phyloP scores from a whole-genome alignment of 768 basidiomycete species.

The Calocybe indica region DNA sequence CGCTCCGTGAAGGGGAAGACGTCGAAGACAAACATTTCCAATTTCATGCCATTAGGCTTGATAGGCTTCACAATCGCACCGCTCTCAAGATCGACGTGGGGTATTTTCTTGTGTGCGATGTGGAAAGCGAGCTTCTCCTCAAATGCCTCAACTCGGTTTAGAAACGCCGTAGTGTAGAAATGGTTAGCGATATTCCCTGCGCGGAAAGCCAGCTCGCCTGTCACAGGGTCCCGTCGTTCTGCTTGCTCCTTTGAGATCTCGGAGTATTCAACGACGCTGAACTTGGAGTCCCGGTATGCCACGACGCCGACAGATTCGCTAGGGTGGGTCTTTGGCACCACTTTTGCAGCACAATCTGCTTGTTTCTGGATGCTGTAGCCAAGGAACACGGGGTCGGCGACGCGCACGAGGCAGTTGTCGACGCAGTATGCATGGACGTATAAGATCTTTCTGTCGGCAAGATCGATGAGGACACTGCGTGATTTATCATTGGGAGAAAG shows the following conservation, averaged over 20 bases:
- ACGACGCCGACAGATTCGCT: slow-evolving; percentile 95
- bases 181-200: slow-evolving; percentile 98
- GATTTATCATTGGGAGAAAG: slow-evolving; percentile 52
- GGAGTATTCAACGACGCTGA: slow-evolving; percentile 94
- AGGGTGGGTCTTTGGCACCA: slow-evolving; percentile 84
- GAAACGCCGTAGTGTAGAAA: slow-evolving; percentile 88
- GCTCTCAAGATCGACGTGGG: slow-evolving; percentile 64
- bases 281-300: slow-evolving; percentile 76
- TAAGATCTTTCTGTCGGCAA: slow-evolving; percentile 65
- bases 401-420: slow-evolving; percentile 97
- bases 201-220: slow-evolving; percentile 81
- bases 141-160: slow-evolving; percentile 72
- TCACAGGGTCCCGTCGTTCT: slow-evolving; percentile 59
- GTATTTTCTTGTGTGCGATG: slow-evolving; percentile 97
- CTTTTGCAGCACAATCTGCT: slow-evolving; percentile 92
- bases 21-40: slow-evolving; percentile 98
- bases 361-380: slow-evolving; percentile 88
- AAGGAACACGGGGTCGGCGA: slow-evolving; percentile 96
- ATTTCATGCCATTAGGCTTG: slow-evolving; percentile 98
- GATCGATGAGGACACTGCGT: slow-evolving; percentile 78
- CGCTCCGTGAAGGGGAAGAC: slow-evolving; percentile 88
- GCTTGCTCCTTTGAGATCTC: slow-evolving; percentile 90
- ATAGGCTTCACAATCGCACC: slow-evolving; percentile 72
- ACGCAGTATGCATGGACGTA: slow-evolving; percentile 97
- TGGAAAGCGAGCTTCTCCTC: slow-evolving; percentile 93